Base-by-base conservation (phyloP, 2,329 filamentous ascomycete genomes). In the Neocucurbitaria cava region DNA sequence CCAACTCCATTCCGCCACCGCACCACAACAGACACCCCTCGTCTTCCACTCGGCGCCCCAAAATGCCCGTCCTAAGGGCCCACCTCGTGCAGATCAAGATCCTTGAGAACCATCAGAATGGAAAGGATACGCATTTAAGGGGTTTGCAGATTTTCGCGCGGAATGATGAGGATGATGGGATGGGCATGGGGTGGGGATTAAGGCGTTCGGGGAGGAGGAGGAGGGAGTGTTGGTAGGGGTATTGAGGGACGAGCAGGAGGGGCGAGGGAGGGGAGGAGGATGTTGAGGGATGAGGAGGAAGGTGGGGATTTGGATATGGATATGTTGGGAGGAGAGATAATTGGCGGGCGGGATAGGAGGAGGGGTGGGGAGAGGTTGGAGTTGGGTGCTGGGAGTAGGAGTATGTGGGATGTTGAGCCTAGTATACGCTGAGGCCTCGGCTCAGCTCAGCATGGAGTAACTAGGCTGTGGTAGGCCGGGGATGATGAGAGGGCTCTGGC, bases 31-130 rank as follows among this genome's bases (percentile, higher is more conserved):
- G n/a, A n/a, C 17, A 39, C 38, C 9, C 46, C 15, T 8, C 41
- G 0, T 30, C 24, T 0, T 48, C 30, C 0, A 35, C 47, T 10
- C 83, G n/a, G 81, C 42, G 82, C 81, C 43, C 87, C 87, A 68
- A 89, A 84, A 36, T 89, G 88, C 80, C 80, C 66, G 90, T 93
- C 1, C 84, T 98, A 17, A 87, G 93, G 56, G 92, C 91, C 15
- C 96, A 94, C 78, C 86, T 98, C 26, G 83, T 99, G 24, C 93
- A 98, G 75, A 88, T 98, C 69, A 88, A 90, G 63, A 89, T 99
- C 44, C 85, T 94, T 46, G 95, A 98, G 78, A 99, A 99, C 71
- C 95, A 99, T 75, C 95, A 99, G 78, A 99, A 99, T 74, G 95
- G 95, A 61, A 99, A 99, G 75, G 95, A 99, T 74, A 99, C 95